These are phyloP conservation scores for Coleophoma cylindrospora DNA, from an alignment of 2,329 filamentous ascomycete genomes.

Conservation along the genomic window DNA sequence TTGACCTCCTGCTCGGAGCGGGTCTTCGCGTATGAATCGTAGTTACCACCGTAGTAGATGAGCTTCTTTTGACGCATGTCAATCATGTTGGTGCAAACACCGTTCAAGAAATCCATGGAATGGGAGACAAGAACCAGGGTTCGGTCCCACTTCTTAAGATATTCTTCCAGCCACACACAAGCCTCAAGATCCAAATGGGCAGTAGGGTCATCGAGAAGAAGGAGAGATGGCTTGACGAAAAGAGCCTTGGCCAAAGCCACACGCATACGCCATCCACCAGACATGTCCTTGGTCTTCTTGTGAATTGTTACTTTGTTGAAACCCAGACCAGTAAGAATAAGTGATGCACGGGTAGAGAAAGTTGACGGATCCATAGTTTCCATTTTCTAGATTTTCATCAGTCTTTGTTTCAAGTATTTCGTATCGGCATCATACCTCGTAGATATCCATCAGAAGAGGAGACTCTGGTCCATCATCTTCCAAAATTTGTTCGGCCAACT, in stretches of 20 bases:
- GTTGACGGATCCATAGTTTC: slow-evolving; percentile 98
- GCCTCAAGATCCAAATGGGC: slow-evolving; percentile 99
- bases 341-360: slow-evolving; percentile 89
- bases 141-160: slow-evolving; percentile 98
- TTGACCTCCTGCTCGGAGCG: slow-evolving; percentile 91
- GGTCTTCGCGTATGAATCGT: slow-evolving; percentile 97
- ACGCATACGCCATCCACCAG: slow-evolving; percentile 99
- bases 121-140: slow-evolving; percentile 96
- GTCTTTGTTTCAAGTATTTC: too few species aligned
- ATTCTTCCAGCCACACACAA: slow-evolving; percentile 99
- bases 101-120: slow-evolving; percentile 98
- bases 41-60: slow-evolving; percentile 99
- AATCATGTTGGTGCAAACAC: slow-evolving; percentile 97
- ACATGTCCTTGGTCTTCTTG: slow-evolving; percentile 99
- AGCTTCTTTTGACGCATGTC: slow-evolving; percentile 91
- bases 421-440: slow-evolving; percentile 64
- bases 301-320: slow-evolving; percentile 98
- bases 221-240: slow-evolving; percentile 94
- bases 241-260: slow-evolving; percentile 95
- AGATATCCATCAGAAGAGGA: slow-evolving; percentile 86
- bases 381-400: slow-evolving; percentile 63
- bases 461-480: slow-evolving; percentile 91
- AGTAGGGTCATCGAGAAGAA: slow-evolving; percentile 96
- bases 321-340: slow-evolving; percentile 96
- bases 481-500: slow-evolving; percentile 80